These are phyloP conservation scores for Saturnispora zaruensis DNA, from an alignment of 805 yeast genomes.

Conservation along the genomic window DNA sequence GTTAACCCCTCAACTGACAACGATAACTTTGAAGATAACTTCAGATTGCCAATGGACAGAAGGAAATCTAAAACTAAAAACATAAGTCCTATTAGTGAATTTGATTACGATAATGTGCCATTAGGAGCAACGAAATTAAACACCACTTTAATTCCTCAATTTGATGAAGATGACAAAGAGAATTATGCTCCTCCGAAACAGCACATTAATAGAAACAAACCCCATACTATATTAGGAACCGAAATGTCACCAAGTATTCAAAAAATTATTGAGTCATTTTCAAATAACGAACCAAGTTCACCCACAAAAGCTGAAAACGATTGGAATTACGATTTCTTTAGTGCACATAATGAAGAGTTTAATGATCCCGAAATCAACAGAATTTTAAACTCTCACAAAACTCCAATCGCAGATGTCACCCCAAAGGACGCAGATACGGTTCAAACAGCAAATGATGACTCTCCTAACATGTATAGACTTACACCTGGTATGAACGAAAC, in stretches of 20 bases:
- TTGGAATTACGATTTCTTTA: slow-evolving; percentile 26
- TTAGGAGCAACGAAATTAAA: slow-evolving; percentile 43
- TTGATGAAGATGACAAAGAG: slow-evolving; percentile 36
- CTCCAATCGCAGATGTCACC: slow-evolving; percentile 19
- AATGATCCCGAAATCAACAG: slow-evolving; percentile 21
- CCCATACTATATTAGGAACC: slow-evolving; percentile 19
- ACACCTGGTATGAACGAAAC: slow-evolving; percentile 1
- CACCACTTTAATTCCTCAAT: slow-evolving; percentile 40
- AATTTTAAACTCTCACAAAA: slow-evolving; percentile 11
- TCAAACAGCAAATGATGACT: slow-evolving; percentile 16
- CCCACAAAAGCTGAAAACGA: slow-evolving; percentile 22
- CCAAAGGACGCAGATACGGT: slow-evolving; percentile 27
- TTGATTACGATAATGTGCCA: slow-evolving; percentile 30
- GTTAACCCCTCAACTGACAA: not conserved
- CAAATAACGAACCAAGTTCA: slow-evolving; percentile 22
- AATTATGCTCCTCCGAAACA: slow-evolving; percentile 14
- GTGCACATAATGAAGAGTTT: slow-evolving; percentile 12
- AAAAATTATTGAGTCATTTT: slow-evolving; percentile 27
- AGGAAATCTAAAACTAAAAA: not conserved
- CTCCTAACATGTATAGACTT: slow-evolving; percentile 3
- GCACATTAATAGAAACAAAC: slow-evolving; percentile 5
- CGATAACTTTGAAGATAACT: not conserved
- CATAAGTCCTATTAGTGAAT: not conserved
- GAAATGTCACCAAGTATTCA: slow-evolving; percentile 29
- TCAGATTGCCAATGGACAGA: not conserved